Evolutionary conservation across 2,329 filamentous ascomycete species (phyloP).

Genomic region (Nakataea oryzae): DNA sequence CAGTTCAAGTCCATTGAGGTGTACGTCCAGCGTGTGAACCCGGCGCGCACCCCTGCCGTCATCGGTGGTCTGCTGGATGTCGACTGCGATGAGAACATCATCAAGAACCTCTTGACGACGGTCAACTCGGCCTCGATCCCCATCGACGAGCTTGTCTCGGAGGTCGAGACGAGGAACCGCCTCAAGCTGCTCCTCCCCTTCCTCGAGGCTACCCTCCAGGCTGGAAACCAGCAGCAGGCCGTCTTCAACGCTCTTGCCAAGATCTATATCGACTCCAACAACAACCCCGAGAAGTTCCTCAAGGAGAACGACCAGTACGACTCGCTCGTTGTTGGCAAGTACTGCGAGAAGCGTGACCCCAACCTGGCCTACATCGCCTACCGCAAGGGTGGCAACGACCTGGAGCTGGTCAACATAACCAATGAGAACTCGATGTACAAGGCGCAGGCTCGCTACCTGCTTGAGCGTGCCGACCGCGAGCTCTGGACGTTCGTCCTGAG

Average conservation of each 20-base stretch:
- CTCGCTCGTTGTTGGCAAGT: conserved; percentile 84
- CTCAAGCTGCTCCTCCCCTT: conserved; percentile 93
- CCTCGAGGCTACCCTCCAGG: conserved; percentile 81
- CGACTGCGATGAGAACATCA: conserved; percentile 92
- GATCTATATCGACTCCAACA: conserved; percentile 99
- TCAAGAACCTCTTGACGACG: conserved; percentile 80
- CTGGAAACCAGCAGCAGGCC: conserved; percentile 90
- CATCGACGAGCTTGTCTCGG: conserved; percentile 84
- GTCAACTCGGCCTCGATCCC: conserved; percentile 79
- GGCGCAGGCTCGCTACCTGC: conserved; percentile 87
- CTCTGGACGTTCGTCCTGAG: conserved; percentile 93
- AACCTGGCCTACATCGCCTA: conserved; percentile 94
- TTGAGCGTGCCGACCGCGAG: conserved; percentile 81
- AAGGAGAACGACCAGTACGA: conserved; percentile 98
- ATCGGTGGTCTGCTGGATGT: conserved; percentile 91
- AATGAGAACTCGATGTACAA: conserved; percentile 99
- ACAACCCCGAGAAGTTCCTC: conserved; percentile 93
- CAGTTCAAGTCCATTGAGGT: conserved; percentile 98
- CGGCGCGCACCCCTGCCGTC: conserved; percentile 79
- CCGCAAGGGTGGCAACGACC: conserved; percentile 90
- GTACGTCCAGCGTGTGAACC: conserved; percentile 96
- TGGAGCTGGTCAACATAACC: conserved; percentile 94
- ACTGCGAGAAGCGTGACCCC: conserved; percentile 97
- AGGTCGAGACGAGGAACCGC: conserved; percentile 93
- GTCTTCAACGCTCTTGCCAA: conserved; percentile 96